phyloP scores from a whole-genome alignment of 208 protist species.

The Trypanosoma rangeli region DNA sequence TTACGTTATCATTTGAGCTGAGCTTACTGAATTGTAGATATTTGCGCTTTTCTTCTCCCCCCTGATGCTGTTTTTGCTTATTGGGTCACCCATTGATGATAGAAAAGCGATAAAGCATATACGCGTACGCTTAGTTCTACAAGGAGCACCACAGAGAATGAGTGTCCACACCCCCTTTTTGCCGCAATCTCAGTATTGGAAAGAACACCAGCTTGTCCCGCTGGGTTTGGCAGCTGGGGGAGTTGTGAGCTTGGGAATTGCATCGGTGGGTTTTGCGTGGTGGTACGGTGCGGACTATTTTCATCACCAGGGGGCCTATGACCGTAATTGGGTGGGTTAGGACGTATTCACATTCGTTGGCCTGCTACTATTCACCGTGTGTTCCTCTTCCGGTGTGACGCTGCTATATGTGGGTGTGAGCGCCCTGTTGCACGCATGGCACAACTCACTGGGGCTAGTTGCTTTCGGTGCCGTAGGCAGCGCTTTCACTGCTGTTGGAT shows the following conservation, averaged over 20 bases:
- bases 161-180: no score
- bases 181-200: no score
- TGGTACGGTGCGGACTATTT: conserved; percentile 27
- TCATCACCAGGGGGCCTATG: conserved; percentile 11
- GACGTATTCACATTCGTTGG: conserved; percentile 24
- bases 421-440: conserved; percentile 4
- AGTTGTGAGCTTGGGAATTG: background rate
- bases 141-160: no score
- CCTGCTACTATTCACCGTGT: conserved; percentile 26
- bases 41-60: no score
- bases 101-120: no score
- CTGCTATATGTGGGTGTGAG: conserved; percentile 23
- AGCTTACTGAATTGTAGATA: no score
- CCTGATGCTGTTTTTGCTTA: no score
- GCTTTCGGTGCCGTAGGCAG: conserved; percentile 10
- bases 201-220: no score
- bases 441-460: background rate
- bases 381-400: conserved; percentile 16
- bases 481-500: conserved; percentile 19
- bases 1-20: no score
- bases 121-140: no score
- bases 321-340: conserved; percentile 24
- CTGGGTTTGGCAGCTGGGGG: background rate
- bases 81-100: no score
- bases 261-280: conserved; percentile 5